Conservation (phyloP, 2,329 filamentous ascomycete genomes). For the Endoconidiophora polonica region DNA sequence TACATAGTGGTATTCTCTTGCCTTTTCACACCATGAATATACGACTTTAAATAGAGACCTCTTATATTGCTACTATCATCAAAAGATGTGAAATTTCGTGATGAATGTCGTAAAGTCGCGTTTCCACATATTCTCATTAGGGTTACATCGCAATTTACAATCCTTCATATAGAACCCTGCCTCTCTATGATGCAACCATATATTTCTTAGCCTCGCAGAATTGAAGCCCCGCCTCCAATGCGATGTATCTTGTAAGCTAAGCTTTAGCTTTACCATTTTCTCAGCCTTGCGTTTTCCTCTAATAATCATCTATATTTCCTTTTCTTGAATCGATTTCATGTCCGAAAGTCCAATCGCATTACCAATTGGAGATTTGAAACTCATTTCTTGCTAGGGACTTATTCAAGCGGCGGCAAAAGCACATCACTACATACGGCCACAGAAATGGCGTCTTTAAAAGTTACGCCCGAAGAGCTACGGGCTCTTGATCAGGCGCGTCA, state of each 20-base stretch:
- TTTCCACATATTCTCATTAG: background rate
- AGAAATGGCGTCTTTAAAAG: slow-evolving; percentile 28
- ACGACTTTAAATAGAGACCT: background rate
- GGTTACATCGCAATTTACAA: background rate
- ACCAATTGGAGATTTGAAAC: no score
- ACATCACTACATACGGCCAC: background rate
- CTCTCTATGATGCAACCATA: no score
- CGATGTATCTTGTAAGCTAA: no score
- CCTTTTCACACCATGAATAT: background rate
- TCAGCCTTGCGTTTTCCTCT: background rate
- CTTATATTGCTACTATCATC: background rate
- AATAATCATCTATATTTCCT: background rate
- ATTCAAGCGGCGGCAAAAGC: background rate
- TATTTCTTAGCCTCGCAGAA: no score
- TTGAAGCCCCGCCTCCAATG: background rate
- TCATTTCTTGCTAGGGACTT: background rate
- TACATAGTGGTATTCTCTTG: background rate
- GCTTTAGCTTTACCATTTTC: background rate
- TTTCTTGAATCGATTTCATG: no score
- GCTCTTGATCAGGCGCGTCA: slow-evolving; percentile 54
- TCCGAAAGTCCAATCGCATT: no score
- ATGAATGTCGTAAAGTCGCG: background rate
- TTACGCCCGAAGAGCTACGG: slow-evolving; percentile 45
- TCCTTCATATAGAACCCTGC: background rate
- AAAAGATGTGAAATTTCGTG: no score